phyloP scores from a whole-genome alignment of 768 basidiomycete species.

The Gymnopilus dilepis region DNA sequence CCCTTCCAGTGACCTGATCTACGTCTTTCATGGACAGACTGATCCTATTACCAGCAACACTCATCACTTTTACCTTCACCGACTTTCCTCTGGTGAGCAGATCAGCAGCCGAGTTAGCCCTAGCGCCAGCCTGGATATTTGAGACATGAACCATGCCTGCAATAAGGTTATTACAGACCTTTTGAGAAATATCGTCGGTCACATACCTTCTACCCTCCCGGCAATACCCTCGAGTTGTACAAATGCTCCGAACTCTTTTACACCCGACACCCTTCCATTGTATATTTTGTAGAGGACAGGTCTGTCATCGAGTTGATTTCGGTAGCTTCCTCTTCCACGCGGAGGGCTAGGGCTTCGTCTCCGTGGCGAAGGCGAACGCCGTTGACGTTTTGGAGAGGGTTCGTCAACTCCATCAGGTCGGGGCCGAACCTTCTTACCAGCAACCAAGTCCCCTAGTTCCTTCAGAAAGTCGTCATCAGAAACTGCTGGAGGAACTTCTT shows the following conservation, averaged over 20 bases:
- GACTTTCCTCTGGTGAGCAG: constrained; percentile 81
- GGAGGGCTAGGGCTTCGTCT: constrained; percentile 64
- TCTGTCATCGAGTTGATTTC: constrained; percentile 67
- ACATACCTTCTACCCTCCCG: constrained; percentile 88
- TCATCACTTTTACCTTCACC: constrained; percentile 98
- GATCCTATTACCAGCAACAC: constrained; percentile 79
- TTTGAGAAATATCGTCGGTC: neutral
- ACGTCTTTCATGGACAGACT: constrained; percentile 98
- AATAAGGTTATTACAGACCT: neutral
- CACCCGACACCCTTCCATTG: constrained; percentile 77
- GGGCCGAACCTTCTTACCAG: constrained; percentile 64
- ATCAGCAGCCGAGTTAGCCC: constrained; percentile 88
- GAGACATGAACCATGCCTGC: constrained; percentile 98
- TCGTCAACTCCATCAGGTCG: constrained; percentile 48
- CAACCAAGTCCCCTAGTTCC: constrained; percentile 90
- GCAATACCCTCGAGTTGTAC: constrained; percentile 85
- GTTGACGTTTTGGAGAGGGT: constrained; percentile 64
- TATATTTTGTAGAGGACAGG: constrained; percentile 97
- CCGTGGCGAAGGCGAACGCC: constrained; percentile 55
- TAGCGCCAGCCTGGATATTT: constrained; percentile 82
- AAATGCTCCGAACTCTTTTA: constrained; percentile 98
- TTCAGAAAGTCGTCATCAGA: constrained; percentile 83
- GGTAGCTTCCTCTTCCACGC: constrained; percentile 53
- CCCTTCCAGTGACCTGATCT: constrained; percentile 87
- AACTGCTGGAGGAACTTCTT: constrained; percentile 62